Conservation (phyloP, 306 rosid species). For the Sechiopsis laciniata region DNA sequence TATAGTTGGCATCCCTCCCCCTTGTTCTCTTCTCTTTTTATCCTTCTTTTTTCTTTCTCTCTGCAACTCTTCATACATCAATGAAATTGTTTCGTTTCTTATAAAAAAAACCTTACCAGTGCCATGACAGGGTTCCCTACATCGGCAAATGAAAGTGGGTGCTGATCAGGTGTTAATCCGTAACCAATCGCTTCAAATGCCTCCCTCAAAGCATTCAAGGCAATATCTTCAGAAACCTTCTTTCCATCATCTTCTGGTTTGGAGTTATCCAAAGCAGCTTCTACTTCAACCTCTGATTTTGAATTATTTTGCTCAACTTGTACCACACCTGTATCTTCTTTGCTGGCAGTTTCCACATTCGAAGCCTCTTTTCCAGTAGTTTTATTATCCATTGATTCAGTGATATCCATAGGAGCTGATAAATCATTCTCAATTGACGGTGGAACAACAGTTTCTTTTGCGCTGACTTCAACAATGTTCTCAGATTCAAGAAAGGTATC, state of each 20-base stretch:
- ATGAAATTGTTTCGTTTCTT: too few relatives aligned
- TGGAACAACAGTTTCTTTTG: conserved; percentile 51
- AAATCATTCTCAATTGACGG: conserved; percentile 40
- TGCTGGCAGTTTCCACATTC: conserved; percentile 33
- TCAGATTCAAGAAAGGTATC: conserved; percentile 61
- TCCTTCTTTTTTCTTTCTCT: too few relatives aligned
- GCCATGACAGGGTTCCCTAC: conserved; percentile 91
- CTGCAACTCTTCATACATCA: too few relatives aligned
- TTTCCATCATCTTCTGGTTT: conserved; percentile 40
- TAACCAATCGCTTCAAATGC: conserved; percentile 84
- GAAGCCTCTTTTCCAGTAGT: conserved; percentile 36
- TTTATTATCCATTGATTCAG: conserved; percentile 39
- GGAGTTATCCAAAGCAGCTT: conserved; percentile 38
- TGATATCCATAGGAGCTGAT: conserved; percentile 41
- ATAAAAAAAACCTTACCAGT: too few relatives aligned
- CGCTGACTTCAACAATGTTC: conserved; percentile 38
- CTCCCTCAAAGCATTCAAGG: conserved; percentile 66
- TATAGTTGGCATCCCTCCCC: too few relatives aligned
- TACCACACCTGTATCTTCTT: conserved; percentile 41
- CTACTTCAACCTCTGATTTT: conserved; percentile 41
- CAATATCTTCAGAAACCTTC: conserved; percentile 46
- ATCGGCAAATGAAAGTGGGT: conserved; percentile 66
- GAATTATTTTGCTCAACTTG: conserved; percentile 37
- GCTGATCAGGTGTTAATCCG: conserved; percentile 43
- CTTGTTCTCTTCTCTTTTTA: too few relatives aligned